Base-by-base conservation (phyloP, 1,139 yeast genomes). In the Yamadazyma triangularis region DNA sequence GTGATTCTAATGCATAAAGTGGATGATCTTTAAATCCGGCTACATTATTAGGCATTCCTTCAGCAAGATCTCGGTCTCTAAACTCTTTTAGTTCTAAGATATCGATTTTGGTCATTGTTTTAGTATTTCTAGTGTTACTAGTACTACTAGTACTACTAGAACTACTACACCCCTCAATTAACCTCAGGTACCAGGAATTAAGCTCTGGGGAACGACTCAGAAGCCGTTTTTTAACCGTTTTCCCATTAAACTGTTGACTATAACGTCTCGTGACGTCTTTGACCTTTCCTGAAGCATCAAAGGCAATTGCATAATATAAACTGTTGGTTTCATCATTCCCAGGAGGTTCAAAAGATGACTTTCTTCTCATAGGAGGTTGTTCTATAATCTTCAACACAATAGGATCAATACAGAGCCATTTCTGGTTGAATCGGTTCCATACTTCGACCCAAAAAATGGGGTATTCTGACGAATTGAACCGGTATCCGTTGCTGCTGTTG, bases 401-500 rank as follows among this genome's bases (percentile, higher is more conserved):
- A 0, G 96, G 94, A 46, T 91, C 97, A 1, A 88, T 67, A 4
- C 94, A 77, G n/a, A 87, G 70, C 95, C 96, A 89, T 38, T 71
- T 73, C 36, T 77, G 70, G 4, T 77, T 58, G 37, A 70, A 75
- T 30, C 71, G 71, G 51, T 91, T 91, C 94, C 95, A 91, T 0
- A 85, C 96, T 53, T 91, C 99, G 11, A 78, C 79, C 98, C 98
- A 91, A 49, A 83, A 87, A 0, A 87, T 67, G 0, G 97, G 97
- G 47, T 63, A 80, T 4, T 53, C 47, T 0, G 76, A 60, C 13
- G 57, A 56, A 6, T 54, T 39, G 26, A 36, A 43, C 28, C 33
- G 34, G 23, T 36, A 40, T 14, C 25, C 24, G 26, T 22, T 22
- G 29, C 26, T n/a, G 21, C 13, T n/a, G 10, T 27, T 12, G 29